Percentiles rank a stretch among this genome's conserved stretches.
Conservation (phyloP, 108 stramenopile genomes). For the Fistulifera pelliculosa region DNA sequence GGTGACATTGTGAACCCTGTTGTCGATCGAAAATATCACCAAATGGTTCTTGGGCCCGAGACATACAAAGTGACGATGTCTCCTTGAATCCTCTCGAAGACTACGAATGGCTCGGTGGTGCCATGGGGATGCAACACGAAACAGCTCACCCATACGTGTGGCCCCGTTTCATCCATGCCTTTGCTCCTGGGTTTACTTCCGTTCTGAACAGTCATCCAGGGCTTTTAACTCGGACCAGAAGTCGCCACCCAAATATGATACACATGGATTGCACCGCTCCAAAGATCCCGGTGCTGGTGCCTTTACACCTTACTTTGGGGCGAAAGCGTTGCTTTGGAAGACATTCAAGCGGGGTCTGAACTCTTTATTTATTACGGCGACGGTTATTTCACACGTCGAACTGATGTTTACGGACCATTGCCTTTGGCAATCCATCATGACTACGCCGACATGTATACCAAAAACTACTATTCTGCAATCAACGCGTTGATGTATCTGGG, state of each 20-base stretch:
- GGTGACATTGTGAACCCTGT: constrained; percentile 9
- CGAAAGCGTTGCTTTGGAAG: constrained; percentile 1
- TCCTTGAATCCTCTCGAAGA: not conserved
- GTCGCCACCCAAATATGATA: not conserved
- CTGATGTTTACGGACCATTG: too few relatives aligned
- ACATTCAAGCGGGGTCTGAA: constrained; percentile 48
- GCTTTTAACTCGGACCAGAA: not conserved
- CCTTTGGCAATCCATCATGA: not conserved
- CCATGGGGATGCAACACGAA: constrained; percentile 17
- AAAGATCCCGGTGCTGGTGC: constrained; percentile 33
- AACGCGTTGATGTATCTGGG: too few relatives aligned
- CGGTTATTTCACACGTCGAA: not conserved
- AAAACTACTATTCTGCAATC: not conserved
- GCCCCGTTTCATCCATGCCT: not conserved
- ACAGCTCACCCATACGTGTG: not conserved
- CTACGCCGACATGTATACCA: constrained; percentile 1
- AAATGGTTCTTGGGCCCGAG: not conserved
- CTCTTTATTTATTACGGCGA: constrained; percentile 51
- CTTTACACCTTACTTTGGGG: constrained; percentile 31
- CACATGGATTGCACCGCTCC: constrained; percentile 29
- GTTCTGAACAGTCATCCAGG: not conserved
- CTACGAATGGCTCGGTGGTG: not conserved
- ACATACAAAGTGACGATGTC: too few relatives aligned
- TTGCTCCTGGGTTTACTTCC: not conserved
- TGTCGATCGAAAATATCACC: constrained; percentile 1